These are phyloP conservation scores for Huntiella bhutanensis DNA, from an alignment of 2,329 filamentous ascomycete genomes.

Conservation along the genomic window DNA sequence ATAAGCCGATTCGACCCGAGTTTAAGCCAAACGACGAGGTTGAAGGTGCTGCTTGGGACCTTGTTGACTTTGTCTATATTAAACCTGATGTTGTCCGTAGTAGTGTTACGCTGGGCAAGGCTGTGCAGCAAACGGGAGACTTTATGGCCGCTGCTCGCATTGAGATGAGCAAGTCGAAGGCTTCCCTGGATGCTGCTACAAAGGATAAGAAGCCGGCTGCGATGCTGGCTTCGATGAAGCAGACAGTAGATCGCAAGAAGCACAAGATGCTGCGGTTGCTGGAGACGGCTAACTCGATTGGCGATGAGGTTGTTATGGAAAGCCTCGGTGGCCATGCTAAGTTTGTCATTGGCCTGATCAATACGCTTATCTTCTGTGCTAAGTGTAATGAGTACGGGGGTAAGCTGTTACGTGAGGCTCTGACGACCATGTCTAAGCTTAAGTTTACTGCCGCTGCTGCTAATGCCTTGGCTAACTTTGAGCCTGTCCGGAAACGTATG, in stretches of 20 bases:
- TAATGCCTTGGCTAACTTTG: conserved; percentile 29
- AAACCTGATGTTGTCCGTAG: conserved; percentile 22
- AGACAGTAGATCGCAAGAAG: conserved; percentile 24
- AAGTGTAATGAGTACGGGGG: conserved; percentile 33
- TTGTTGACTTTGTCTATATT: conserved; percentile 30
- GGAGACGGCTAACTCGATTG: conserved; percentile 33
- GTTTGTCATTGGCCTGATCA: conserved; percentile 34
- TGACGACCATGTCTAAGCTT: conserved; percentile 43
- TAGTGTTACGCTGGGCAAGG: conserved; percentile 24
- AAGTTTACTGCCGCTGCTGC: conserved; percentile 39
- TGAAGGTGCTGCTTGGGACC: conserved; percentile 34
- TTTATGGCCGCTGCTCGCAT: conserved; percentile 28
- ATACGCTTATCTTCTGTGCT: conserved; percentile 34
- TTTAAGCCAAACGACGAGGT: conserved; percentile 26
- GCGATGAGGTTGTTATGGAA: conserved; percentile 35
- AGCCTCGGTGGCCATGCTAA: conserved; percentile 40
- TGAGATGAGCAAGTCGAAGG: conserved; percentile 28
- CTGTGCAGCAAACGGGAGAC: conserved; percentile 32
- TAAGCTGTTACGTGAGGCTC: conserved; percentile 33
- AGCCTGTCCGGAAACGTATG: conserved; percentile 43
- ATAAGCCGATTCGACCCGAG: conserved; percentile 24
- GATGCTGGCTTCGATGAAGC: conserved; percentile 15
- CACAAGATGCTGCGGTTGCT: conserved; percentile 31
- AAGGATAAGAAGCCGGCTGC: conserved; percentile 24
- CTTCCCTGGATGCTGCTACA: conserved; percentile 24